A percentile compares a stretch with the other conserved stretches of the same genome.
Evolutionary conservation across 140 eudicot species (phyloP).

Genomic region (Senecio squalidus): DNA sequence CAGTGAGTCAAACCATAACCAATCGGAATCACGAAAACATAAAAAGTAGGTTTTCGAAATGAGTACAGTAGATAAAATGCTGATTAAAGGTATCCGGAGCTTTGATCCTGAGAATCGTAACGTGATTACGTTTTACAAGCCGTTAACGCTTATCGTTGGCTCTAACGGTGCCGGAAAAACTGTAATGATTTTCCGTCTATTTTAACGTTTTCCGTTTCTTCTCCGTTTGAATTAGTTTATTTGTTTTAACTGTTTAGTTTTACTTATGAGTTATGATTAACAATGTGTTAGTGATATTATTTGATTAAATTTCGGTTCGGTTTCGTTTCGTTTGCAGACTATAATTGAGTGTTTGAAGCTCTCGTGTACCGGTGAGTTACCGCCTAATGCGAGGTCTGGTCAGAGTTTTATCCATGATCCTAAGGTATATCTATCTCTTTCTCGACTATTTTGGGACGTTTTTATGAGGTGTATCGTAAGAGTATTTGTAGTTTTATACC

Average conservation of each 20-base stretch:
- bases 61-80: conserved; percentile 96
- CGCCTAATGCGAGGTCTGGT: conserved; percentile 95
- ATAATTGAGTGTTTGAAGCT: conserved; percentile 93
- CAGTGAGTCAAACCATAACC: too few species aligned
- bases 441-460: too few species aligned
- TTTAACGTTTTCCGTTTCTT: too few species aligned
- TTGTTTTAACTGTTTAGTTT: neutral
- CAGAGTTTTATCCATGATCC: conserved; percentile 97
- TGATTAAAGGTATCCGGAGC: conserved; percentile 96
- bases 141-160: conserved; percentile 91
- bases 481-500: too few species aligned
- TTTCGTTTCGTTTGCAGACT: conserved; percentile 41
- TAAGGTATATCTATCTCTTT: conserved; percentile 51
- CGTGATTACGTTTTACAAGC: conserved; percentile 86
- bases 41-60: too few species aligned
- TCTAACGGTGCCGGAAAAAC: conserved; percentile 98
- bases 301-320: neutral
- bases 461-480: too few species aligned
- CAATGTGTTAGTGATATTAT: neutral
- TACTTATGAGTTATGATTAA: neutral
- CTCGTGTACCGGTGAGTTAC: conserved; percentile 91
- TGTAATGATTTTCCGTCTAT: conserved; percentile 19
- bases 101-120: conserved; percentile 94
- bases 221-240: too few species aligned
- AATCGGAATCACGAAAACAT: too few species aligned